phyloP scores from a whole-genome alignment of 192 early-diverging fungal genomes.

The Podila epigama region DNA sequence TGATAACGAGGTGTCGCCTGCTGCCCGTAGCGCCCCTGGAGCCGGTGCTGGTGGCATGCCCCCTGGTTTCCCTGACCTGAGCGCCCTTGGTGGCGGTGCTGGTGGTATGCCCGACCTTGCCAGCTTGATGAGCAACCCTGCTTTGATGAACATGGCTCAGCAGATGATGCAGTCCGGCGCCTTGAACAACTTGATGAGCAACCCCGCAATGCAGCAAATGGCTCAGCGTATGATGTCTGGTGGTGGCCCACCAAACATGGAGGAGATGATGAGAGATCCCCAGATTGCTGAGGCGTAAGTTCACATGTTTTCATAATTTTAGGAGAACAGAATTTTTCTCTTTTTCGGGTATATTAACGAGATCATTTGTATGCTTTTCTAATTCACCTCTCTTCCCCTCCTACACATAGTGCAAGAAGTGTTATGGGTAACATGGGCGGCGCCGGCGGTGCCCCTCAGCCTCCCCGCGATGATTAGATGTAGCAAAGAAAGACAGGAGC shows the following conservation, averaged over 20 bases:
- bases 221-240: constrained; percentile 81
- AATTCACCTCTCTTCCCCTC: background rate
- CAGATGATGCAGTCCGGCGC: constrained; percentile 89
- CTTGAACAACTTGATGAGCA: constrained; percentile 86
- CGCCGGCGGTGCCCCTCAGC: constrained; percentile 18
- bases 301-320: constrained; percentile 38
- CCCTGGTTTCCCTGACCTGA: constrained; percentile 48
- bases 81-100: constrained; percentile 65
- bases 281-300: constrained; percentile 59
- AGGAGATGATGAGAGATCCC: constrained; percentile 80
- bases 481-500: constrained; percentile 7
- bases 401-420: constrained; percentile 50
- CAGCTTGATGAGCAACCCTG: constrained; percentile 91
- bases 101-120: constrained; percentile 80
- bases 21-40: constrained; percentile 45
- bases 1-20: constrained; percentile 37
- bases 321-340: background rate
- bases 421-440: constrained; percentile 52
- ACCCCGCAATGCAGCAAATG: constrained; percentile 90
- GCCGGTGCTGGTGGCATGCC: constrained; percentile 34
- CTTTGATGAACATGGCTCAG: constrained; percentile 95
- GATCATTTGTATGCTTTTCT: background rate
- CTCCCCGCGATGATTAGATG: constrained; percentile 18
- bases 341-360: no score
- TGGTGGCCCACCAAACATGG: constrained; percentile 62